A percentile compares a stretch with the other conserved stretches of the same genome.
Conservation (phyloP, 441 rosid genomes). For the Brassica hybrid region DNA sequence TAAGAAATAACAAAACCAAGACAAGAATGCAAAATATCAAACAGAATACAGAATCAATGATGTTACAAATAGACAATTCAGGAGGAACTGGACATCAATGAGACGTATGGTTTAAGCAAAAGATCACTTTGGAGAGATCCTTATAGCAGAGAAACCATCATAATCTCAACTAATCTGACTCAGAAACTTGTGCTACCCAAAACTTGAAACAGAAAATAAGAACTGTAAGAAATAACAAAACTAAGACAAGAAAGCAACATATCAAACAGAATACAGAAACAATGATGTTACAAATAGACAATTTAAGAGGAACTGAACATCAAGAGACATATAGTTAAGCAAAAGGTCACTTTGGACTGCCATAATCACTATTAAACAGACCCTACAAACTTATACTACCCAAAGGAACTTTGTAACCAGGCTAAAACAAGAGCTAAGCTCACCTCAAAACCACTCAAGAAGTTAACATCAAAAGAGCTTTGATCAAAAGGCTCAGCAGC, state of each 20-base stretch:
- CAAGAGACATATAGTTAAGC: neutral
- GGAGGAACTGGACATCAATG: neutral
- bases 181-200: too few species aligned
- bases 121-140: too few species aligned
- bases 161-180: neutral
- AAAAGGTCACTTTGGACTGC: too few species aligned
- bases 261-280: slow-evolving; percentile 13
- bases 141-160: neutral
- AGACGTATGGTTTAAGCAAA: neutral
- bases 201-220: neutral
- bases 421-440: slow-evolving; percentile 25
- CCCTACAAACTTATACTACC: neutral
- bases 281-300: too few species aligned
- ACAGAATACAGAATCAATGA: slow-evolving; percentile 5
- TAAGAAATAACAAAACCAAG: neutral
- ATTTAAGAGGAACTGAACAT: neutral
- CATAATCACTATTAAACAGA: neutral
- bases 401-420: neutral
- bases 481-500: slow-evolving; percentile 45
- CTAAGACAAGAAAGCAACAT: neutral
- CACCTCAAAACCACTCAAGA: slow-evolving; percentile 51
- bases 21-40: neutral
- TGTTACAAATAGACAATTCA: neutral
- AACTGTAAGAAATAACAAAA: too few species aligned
- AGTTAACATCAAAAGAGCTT: slow-evolving; percentile 43